Base-by-base conservation (phyloP, 305 asterid species). In the Euphrasia arctica region DNA sequence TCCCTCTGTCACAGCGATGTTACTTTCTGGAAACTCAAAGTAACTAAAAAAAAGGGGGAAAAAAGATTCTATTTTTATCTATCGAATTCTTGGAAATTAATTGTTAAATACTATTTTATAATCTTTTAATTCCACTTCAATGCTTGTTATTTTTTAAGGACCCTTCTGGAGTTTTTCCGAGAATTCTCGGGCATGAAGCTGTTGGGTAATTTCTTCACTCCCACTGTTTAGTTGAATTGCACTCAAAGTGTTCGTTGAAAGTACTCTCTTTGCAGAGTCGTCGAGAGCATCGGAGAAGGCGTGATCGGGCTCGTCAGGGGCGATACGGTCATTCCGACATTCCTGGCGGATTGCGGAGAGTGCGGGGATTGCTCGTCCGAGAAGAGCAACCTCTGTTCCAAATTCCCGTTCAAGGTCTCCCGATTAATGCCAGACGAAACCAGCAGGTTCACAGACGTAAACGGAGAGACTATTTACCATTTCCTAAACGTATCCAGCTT, bases 181-280 rank as follows among this genome's bases (percentile, higher is more conserved):
- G 95, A 73, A 91, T 91, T 58, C 60, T 91, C 36, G 98, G 98
- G 0, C 97, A 91, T 58, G 98, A 91, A 81, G 82, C 98, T 60
- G 82, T 77, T 27, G 98, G 95, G 98, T 91, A 84, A 69, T 49
- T 47, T 57, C 22, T 55, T 36, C 54, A 66, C 43, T 29, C 57
- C 6, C 13, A 9, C 5, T 36, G 28, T 64, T 47, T 18, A 18
- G 22, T 18, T 18, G 22, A 18, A 18, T 18, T 18, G 62, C 28
- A 11, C 48, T 50, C 73, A 70, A 59, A 60, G 48, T 43, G 41
- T 50, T 72, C 13, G 22, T n/a, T 50, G 0, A 14, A n/a, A 11
- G 6, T 50, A 1, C 18, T 56, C 57, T 18, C 22, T 18, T 64
- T 49, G 14, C 58, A 92, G 98, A 73, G 71, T 90, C 36, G 81